These are phyloP conservation scores for Xylariaceae sp. DNA, from an alignment of 2,329 filamentous ascomycete species.

Conservation along the genomic window DNA sequence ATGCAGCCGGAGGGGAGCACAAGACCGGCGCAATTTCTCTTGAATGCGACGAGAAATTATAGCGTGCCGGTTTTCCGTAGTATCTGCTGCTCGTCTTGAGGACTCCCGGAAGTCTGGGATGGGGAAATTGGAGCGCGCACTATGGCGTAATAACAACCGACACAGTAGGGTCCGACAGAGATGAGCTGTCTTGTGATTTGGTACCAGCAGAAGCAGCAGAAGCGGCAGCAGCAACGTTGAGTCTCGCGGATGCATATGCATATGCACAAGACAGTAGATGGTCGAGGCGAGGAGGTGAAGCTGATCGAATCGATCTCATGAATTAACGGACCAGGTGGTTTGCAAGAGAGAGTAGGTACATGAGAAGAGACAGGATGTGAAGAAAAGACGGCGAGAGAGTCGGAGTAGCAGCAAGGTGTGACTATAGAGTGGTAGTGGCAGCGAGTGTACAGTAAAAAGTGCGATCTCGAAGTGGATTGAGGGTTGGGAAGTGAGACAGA, in stretches of 20 bases:
- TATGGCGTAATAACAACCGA: constrained; percentile 7
- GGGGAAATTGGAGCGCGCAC: not conserved
- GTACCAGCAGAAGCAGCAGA: constrained; percentile 9
- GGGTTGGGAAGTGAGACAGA: constrained; percentile 18
- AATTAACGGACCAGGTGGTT: not conserved
- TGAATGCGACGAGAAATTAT: not conserved
- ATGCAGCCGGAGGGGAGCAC: constrained; percentile 3
- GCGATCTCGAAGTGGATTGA: not conserved
- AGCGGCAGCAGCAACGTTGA: constrained; percentile 19
- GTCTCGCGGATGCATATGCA: constrained; percentile 29
- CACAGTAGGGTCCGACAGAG: constrained; percentile 22
- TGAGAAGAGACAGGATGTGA: not conserved
- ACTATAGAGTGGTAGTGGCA: not conserved
- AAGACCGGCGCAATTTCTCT: not conserved
- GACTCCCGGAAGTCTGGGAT: not conserved
- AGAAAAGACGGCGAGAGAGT: not conserved
- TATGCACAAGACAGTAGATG: constrained; percentile 2
- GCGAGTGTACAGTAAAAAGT: not conserved
- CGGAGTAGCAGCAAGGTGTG: not conserved
- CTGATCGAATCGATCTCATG: not conserved
- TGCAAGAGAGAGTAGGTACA: not conserved
- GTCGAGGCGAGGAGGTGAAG: not conserved
- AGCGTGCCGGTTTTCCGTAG: too few species aligned
- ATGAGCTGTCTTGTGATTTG: constrained; percentile 21
- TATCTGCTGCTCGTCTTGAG: not conserved